Evolutionary conservation across 441 rosid species (phyloP).

Genomic region (Arabidopsis lyrata): DNA sequence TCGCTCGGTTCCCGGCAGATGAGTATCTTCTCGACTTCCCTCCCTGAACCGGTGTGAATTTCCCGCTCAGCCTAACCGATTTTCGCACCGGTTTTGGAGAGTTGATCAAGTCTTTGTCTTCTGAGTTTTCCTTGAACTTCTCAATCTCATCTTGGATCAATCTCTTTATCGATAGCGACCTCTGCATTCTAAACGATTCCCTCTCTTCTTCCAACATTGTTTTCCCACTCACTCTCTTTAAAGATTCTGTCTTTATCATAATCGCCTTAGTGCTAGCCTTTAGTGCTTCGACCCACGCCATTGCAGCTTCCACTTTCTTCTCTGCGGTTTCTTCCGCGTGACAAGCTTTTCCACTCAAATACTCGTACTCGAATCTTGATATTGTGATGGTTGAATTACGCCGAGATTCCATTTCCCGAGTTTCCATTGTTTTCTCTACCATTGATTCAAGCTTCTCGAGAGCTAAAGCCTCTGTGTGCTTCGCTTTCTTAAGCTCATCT

Average conservation of each 20-base stretch:
- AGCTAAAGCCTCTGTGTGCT: slow-evolving; percentile 61
- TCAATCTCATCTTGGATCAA: slow-evolving; percentile 51
- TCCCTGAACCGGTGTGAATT: slow-evolving; percentile 51
- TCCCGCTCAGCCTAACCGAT: slow-evolving; percentile 49
- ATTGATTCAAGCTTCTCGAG: slow-evolving; percentile 58
- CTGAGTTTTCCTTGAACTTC: slow-evolving; percentile 45
- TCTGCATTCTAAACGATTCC: slow-evolving; percentile 49
- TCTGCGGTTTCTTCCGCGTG: slow-evolving; percentile 75
- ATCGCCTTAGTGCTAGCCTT: slow-evolving; percentile 77
- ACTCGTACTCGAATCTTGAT: slow-evolving; percentile 83
- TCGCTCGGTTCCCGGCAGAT: slow-evolving; percentile 47
- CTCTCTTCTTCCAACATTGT: slow-evolving; percentile 64
- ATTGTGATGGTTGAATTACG: slow-evolving; percentile 57
- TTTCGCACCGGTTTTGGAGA: slow-evolving; percentile 46
- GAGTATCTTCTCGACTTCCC: slow-evolving; percentile 58
- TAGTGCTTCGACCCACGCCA: slow-evolving; percentile 86
- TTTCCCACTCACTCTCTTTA: slow-evolving; percentile 53
- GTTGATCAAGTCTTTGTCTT: slow-evolving; percentile 29
- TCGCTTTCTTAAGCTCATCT: slow-evolving; percentile 68
- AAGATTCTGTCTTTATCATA: slow-evolving; percentile 61
- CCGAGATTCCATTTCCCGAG: slow-evolving; percentile 59
- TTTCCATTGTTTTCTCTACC: slow-evolving; percentile 52
- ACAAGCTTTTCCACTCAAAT: slow-evolving; percentile 68
- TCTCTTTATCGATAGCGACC: slow-evolving; percentile 61
- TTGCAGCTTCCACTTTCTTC: slow-evolving; percentile 83